These are phyloP conservation scores for Didymella sp. DNA, from an alignment of 2,329 filamentous ascomycete species.

Conservation along the genomic window DNA sequence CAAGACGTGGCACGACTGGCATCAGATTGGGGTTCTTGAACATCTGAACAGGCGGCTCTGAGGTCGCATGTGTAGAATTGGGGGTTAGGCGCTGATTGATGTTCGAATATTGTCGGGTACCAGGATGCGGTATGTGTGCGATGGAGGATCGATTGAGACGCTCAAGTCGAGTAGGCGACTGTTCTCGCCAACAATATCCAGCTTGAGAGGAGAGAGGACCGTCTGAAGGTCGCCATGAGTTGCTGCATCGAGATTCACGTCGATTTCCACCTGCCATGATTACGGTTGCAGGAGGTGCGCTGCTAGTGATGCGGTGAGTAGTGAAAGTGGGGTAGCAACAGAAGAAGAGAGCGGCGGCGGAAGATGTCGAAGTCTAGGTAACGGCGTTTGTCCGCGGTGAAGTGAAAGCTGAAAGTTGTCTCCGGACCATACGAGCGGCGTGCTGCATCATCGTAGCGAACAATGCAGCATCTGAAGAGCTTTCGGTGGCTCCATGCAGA, in stretches of 20 bases:
- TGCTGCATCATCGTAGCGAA: not conserved
- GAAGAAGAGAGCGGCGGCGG: no score
- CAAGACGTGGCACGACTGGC: not conserved
- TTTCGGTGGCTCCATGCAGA: not conserved
- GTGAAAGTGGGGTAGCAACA: not conserved
- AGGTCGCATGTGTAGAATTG: not conserved
- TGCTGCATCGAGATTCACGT: not conserved
- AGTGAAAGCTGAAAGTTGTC: constrained; percentile 9
- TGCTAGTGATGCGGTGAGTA: not conserved
- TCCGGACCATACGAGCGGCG: not conserved
- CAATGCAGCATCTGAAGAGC: not conserved
- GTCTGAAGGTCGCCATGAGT: constrained; percentile 17
- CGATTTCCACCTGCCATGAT: not conserved
- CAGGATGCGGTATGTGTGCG: not conserved
- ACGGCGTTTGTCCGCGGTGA: constrained; percentile 1
- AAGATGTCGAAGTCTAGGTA: constrained; percentile 2
- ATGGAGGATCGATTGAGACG: no score
- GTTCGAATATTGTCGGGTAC: not conserved
- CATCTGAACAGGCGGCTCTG: not conserved
- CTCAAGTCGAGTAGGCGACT: not conserved
- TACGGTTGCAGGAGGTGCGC: not conserved
- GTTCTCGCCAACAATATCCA: not conserved
- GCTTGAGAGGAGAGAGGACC: not conserved
- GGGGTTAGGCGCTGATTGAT: not conserved
- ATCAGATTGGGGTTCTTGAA: constrained; percentile 10